Evolutionary conservation across 1,284 basidiomycete species (phyloP), one percentile per base, ranked within the genome.

Genomic region (Laetiporus sulphureus): DNA sequence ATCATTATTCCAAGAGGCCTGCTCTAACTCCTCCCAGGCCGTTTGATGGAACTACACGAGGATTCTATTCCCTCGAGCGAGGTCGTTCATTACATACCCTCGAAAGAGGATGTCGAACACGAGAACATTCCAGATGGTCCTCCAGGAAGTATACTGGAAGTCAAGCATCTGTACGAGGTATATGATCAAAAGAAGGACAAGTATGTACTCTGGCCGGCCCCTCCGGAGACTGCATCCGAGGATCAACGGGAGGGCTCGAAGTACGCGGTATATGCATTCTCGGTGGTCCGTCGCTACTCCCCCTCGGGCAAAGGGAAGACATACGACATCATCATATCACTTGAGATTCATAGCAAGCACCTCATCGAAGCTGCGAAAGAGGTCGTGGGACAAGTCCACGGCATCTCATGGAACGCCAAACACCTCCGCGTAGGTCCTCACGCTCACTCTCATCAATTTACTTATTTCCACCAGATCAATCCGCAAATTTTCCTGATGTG

Each of bases 321-420:
- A 22, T 60, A 51, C 46, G 59, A 51, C 29, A 53, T 61, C 19
- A 52, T 52, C 8, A 60, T 54, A 16, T 21, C 50, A 4, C 40
- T 78, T 11, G 65, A 77, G 40, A 59, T 80, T 55, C 77, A 77
- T 57, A 78, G 74, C 51, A 63, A 63, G 24, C 74, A 74, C 47
- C 65, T 80, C 41, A 56, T 73, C 27, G 70, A 72, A 45, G 71
- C 71, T 7, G 75, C 73, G 45, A 67, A 73, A 47, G 71, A 75
- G 36, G 71, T 77, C 20, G 71, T 80, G 43, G 62, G 68, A 38
- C 63, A 67, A 6, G 73, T 72, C 64, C 73, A 71, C 25, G 75
- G 75, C 18, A 62, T 77, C 23, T 77, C 76, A 6, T 79, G 76
- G 77, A 72, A 72, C 36, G 58, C 69, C 6, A 71, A 75, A 36